Percentiles rank a stretch among this genome's conserved stretches.
These are phyloP conservation scores for Colletotrichum australisinense DNA, from an alignment of 2,329 filamentous ascomycete species.

Conservation along the genomic window DNA sequence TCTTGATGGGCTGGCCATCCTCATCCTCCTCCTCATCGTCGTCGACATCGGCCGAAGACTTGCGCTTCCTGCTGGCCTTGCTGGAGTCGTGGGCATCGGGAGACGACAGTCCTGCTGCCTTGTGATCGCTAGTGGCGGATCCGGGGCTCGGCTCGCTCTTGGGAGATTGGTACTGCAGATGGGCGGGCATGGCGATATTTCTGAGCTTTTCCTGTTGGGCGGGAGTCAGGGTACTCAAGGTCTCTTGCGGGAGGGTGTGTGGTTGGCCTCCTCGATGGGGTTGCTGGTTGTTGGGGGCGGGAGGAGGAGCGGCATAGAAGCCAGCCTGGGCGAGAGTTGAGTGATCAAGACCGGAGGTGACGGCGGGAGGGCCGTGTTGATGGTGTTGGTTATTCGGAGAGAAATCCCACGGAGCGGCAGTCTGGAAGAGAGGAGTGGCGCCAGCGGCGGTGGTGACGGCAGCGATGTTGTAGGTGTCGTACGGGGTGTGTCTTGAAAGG, in stretches of 20 bases:
- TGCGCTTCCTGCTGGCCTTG: slow-evolving; percentile 72
- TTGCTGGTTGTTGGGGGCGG: slow-evolving; percentile 43
- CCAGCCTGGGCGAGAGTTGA: slow-evolving; percentile 50
- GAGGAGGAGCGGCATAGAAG: slow-evolving; percentile 46
- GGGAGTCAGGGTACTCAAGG: slow-evolving; percentile 57
- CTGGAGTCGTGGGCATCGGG: slow-evolving; percentile 63
- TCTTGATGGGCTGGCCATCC: slow-evolving; percentile 75
- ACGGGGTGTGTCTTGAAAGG: slow-evolving; percentile 61
- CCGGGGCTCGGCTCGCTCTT: slow-evolving; percentile 69
- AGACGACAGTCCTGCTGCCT: slow-evolving; percentile 64
- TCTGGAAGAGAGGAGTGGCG: slow-evolving; percentile 45
- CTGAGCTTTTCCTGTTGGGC: slow-evolving; percentile 71
- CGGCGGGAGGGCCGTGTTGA: slow-evolving; percentile 40
- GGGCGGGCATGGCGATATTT: slow-evolving; percentile 73
- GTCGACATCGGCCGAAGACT: slow-evolving; percentile 71
- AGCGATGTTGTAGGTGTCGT: slow-evolving; percentile 55
- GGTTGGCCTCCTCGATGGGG: slow-evolving; percentile 36
- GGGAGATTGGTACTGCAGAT: slow-evolving; percentile 70
- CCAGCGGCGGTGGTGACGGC: slow-evolving; percentile 48
- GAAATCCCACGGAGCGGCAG: slow-evolving; percentile 47
- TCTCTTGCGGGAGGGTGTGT: slow-evolving; percentile 22
- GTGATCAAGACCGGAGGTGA: slow-evolving; percentile 47
- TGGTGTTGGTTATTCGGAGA: slow-evolving; percentile 45
- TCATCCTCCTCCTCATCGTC: slow-evolving; percentile 69
- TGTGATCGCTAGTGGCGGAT: slow-evolving; percentile 61